A percentile compares a stretch with the other conserved stretches of the same genome.
Conservation (phyloP, 1,284 basidiomycete genomes). For the Agaricales sp. region DNA sequence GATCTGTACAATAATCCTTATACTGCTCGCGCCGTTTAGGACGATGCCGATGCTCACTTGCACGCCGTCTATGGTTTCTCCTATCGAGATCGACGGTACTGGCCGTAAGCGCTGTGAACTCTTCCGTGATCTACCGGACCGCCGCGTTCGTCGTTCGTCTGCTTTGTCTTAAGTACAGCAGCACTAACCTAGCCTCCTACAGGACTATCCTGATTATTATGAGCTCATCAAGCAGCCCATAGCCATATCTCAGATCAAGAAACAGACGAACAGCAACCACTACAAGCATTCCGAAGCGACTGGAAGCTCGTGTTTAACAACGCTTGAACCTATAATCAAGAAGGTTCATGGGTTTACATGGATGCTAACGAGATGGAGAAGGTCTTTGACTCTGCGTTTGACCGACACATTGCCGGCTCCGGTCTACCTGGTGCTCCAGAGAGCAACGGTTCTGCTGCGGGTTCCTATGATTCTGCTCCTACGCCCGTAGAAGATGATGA, state of each 20-base stretch:
- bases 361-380: conserved; percentile 90
- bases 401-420: conserved; percentile 46
- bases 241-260: conserved; percentile 80
- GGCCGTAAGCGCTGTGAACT: conserved; percentile 77
- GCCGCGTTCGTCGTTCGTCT: conserved; percentile 35
- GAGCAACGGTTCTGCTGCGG: no score
- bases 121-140: conserved; percentile 74
- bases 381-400: conserved; percentile 62
- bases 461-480: no score
- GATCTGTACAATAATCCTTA: conserved; percentile 91
- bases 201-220: conserved; percentile 93
- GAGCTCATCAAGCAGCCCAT: conserved; percentile 73
- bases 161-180: neutral
- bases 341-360: conserved; percentile 87
- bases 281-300: conserved; percentile 82
- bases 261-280: conserved; percentile 61
- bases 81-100: conserved; percentile 85
- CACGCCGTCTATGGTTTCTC: conserved; percentile 95
- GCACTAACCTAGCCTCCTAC: conserved; percentile 9
- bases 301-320: conserved; percentile 90
- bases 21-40: conserved; percentile 95
- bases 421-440: conserved; percentile 71
- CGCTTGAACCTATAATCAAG: conserved; percentile 83
- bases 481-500: no score
- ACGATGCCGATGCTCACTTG: conserved; percentile 89